Evolutionary conservation across 495 filamentous ascomycete genomes (phyloP).

Genomic region (Amorphotheca resinae): DNA sequence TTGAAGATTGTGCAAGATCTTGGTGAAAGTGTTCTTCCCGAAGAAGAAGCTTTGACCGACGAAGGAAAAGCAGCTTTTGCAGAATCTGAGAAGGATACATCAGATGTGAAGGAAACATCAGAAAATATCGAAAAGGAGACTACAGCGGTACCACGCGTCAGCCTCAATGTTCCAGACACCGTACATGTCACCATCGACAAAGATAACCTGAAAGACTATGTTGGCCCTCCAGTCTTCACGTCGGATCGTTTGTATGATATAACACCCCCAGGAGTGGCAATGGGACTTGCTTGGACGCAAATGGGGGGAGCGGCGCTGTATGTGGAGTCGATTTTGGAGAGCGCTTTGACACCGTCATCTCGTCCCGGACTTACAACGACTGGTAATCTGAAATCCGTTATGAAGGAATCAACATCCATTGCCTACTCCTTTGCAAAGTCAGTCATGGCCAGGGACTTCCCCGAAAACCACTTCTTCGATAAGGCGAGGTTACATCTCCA

Average conservation of each 20-base stretch:
- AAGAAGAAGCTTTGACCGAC: conserved; percentile 72
- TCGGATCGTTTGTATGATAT: conserved; percentile 90
- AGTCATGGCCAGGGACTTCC: conserved; percentile 67
- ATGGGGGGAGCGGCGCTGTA: conserved; percentile 96
- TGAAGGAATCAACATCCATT: conserved; percentile 92
- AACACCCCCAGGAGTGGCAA: conserved; percentile 92
- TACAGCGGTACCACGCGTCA: conserved; percentile 61
- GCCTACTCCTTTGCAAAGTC: conserved; percentile 96
- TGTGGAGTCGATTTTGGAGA: conserved; percentile 91
- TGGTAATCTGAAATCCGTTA: conserved; percentile 88
- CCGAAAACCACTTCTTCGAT: conserved; percentile 89
- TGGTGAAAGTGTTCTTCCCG: conserved; percentile 72
- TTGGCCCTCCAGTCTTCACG: conserved; percentile 91
- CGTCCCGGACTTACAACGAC: conserved; percentile 76
- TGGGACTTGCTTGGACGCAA: conserved; percentile 98
- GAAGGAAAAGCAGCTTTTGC: conserved; percentile 76
- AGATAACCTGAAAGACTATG: conserved; percentile 92
- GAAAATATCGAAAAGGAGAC: conserved; percentile 54
- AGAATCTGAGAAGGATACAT: conserved; percentile 48
- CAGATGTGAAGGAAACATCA: conserved; percentile 45
- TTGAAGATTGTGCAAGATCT: conserved; percentile 94
- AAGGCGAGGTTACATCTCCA: conserved; percentile 93
- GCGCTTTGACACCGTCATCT: conserved; percentile 54
- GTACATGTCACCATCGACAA: conserved; percentile 83
- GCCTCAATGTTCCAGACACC: conserved; percentile 73